phyloP scores from a whole-genome alignment of 176 grass and related monocot species.

The Chrysopogon serrulatus region DNA sequence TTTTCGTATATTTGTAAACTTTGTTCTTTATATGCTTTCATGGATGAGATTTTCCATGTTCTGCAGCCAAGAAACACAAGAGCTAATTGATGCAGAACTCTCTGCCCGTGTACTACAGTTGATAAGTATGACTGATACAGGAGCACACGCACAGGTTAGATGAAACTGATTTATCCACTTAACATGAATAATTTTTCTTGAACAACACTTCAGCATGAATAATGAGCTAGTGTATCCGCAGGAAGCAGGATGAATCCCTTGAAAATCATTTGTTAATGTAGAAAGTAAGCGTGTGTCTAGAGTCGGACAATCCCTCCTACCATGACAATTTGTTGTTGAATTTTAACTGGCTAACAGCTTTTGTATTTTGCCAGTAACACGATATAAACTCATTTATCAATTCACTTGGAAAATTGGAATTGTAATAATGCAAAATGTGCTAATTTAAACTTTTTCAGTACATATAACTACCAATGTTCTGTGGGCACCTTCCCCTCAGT shows the following conservation, averaged over 20 bases:
- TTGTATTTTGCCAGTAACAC: neutral
- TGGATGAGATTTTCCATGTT: slow-evolving; percentile 4
- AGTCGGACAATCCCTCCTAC: neutral
- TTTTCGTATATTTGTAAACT: neutral
- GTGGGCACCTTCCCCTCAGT: neutral
- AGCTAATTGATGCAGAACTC: slow-evolving; percentile 94
- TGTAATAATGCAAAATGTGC: neutral
- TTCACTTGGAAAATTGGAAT: neutral
- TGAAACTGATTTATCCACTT: slow-evolving; percentile 26
- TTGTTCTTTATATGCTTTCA: slow-evolving; percentile 22
- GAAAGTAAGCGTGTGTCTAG: neutral
- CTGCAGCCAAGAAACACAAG: slow-evolving; percentile 83
- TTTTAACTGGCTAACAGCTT: neutral
- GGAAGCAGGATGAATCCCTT: neutral
- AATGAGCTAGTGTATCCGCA: neutral
- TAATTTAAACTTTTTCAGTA: neutral
- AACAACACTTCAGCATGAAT: too few species aligned
- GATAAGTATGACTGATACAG: slow-evolving; percentile 86
- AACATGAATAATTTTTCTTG: neutral
- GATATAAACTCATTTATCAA: neutral
- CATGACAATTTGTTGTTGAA: neutral
- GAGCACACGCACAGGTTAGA: slow-evolving; percentile 76
- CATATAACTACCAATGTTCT: neutral
- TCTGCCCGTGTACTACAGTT: slow-evolving; percentile 91
- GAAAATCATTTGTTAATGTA: neutral